Conservation (phyloP, 805 yeast genomes). For the Candida boidinii region DNA sequence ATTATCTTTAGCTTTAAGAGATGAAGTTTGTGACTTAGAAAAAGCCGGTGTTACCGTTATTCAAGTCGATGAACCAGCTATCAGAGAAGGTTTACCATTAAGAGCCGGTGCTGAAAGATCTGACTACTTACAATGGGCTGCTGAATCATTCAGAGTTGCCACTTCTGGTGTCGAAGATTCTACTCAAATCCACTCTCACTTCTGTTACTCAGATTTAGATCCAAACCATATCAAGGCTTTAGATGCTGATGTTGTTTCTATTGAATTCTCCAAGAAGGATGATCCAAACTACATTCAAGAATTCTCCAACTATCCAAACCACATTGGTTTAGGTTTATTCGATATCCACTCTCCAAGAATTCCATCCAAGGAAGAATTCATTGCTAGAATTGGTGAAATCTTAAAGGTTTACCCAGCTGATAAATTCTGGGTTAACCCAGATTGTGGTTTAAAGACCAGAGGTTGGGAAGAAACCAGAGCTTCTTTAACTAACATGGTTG, state of each 20-base stretch:
- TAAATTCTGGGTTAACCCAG: constrained; percentile 99
- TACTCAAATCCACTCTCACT: constrained; percentile 99
- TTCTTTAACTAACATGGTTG: constrained; percentile 97
- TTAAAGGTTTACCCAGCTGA: constrained; percentile 95
- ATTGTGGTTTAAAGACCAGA: constrained; percentile 99
- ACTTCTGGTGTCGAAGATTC: constrained; percentile 93
- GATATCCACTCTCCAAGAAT: constrained; percentile 99
- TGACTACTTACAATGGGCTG: constrained; percentile 97
- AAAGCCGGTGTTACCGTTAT: constrained; percentile 96
- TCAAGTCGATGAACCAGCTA: constrained; percentile 99
- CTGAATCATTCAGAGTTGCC: constrained; percentile 98
- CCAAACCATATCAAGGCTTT: constrained; percentile 99
- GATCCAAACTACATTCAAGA: constrained; percentile 97
- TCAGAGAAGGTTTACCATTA: constrained; percentile 99
- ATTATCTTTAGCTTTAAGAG: constrained; percentile 95
- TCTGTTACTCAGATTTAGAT: constrained; percentile 99
- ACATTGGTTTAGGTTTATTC: constrained; percentile 97
- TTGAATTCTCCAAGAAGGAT: constrained; percentile 99
- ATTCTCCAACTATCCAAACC: constrained; percentile 98
- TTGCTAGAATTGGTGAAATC: constrained; percentile 87
- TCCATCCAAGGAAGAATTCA: constrained; percentile 95
- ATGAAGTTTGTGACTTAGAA: constrained; percentile 97
- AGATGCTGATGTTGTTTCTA: constrained; percentile 98
- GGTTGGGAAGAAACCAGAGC: constrained; percentile 97
- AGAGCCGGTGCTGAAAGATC: constrained; percentile 96